Conservation (phyloP, 257 asterid genomes). For the Petrea volubilis region DNA sequence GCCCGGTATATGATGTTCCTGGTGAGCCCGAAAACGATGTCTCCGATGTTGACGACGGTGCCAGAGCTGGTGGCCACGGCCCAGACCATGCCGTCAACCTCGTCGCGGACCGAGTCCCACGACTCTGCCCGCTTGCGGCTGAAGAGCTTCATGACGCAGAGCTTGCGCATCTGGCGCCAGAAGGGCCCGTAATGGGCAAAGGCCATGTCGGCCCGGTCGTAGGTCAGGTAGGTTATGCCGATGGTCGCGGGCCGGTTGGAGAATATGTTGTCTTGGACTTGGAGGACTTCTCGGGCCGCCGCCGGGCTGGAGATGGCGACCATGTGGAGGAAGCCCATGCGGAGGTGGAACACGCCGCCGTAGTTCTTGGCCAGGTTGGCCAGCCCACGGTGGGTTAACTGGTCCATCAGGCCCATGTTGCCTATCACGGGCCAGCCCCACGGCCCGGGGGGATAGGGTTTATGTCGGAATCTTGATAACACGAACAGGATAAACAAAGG, state of each 20-base stretch:
- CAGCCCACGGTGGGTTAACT: slow-evolving; percentile 75
- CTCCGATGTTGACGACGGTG: slow-evolving; percentile 64
- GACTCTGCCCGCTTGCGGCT: slow-evolving; percentile 91
- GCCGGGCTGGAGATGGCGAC: slow-evolving; percentile 80
- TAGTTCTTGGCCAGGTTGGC: slow-evolving; percentile 62
- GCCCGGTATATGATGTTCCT: slow-evolving; percentile 72
- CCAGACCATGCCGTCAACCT: slow-evolving; percentile 59
- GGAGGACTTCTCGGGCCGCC: slow-evolving; percentile 74
- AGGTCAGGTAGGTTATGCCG: slow-evolving; percentile 73
- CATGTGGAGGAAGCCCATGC: slow-evolving; percentile 67
- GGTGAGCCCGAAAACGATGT: slow-evolving; percentile 74
- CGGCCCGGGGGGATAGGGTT: slow-evolving; percentile 84
- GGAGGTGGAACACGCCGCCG: slow-evolving; percentile 79
- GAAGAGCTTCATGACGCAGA: slow-evolving; percentile 84
- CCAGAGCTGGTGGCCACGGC: slow-evolving; percentile 39
- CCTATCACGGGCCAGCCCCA: slow-evolving; percentile 82
- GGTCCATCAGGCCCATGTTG: slow-evolving; percentile 65
- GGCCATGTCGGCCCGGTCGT: slow-evolving; percentile 93
- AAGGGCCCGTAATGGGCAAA: slow-evolving; percentile 92
- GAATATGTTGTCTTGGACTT: slow-evolving; percentile 78
- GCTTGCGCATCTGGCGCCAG: slow-evolving; percentile 95
- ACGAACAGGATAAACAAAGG: slow-evolving; percentile 34
- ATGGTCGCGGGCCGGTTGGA: slow-evolving; percentile 85
- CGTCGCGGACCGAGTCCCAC: slow-evolving; percentile 90
- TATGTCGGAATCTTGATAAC: slow-evolving; percentile 37